phyloP scores from a whole-genome alignment of 1,284 basidiomycete species.

The Volvariella surrecta region DNA sequence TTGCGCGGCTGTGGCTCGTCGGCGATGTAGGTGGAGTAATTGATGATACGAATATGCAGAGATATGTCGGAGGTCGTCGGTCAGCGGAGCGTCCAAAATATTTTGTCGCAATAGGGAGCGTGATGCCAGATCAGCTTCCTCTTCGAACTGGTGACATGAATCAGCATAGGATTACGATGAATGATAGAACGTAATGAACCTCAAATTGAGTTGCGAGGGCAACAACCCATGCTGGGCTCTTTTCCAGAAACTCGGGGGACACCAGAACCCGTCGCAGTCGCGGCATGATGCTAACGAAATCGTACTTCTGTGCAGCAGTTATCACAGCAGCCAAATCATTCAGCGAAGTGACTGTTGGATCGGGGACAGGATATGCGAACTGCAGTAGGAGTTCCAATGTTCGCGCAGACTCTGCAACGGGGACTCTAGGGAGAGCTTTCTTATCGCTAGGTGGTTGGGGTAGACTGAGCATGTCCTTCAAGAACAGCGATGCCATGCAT shows the following conservation, averaged over 20 bases:
- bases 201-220: slow-evolving; percentile 4
- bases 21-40: slow-evolving; percentile 37
- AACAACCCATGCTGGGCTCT: slow-evolving; percentile 1
- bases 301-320: slow-evolving; percentile 6
- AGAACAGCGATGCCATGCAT: slow-evolving; percentile 5
- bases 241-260: slow-evolving; percentile 1
- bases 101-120: not conserved
- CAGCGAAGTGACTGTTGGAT: slow-evolving; percentile 3
- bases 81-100: slow-evolving; percentile 22
- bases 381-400: slow-evolving; percentile 2
- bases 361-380: slow-evolving; percentile 7
- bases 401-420: slow-evolving; percentile 1
- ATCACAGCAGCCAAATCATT: slow-evolving; percentile 4
- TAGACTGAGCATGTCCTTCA: slow-evolving; percentile 8
- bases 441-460: slow-evolving; percentile 3
- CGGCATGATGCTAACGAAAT: slow-evolving; percentile 2
- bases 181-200: slow-evolving; percentile 4
- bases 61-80: slow-evolving; percentile 42
- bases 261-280: not conserved
- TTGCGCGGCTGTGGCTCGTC: slow-evolving; percentile 33
- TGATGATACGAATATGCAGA: slow-evolving; percentile 40
- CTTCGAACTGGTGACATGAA: slow-evolving; percentile 1
- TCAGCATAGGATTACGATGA: not conserved
- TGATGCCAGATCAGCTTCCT: not conserved
- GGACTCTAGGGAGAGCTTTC: not conserved